Conservation (phyloP, 2,329 filamentous ascomycete genomes). For the Talaromyces atroroseus region DNA sequence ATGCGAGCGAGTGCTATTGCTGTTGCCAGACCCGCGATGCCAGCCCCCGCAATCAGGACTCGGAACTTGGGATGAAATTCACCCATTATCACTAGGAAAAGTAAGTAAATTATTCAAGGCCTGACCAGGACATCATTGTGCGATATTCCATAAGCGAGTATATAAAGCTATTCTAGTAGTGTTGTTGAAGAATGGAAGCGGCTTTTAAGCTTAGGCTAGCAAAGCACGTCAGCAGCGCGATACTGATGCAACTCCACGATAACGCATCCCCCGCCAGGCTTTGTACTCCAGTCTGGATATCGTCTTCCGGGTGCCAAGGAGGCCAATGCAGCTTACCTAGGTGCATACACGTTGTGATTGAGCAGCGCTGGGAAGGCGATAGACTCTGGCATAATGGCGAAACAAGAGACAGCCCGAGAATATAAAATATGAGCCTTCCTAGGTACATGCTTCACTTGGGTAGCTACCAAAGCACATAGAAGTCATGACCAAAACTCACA, state of each 20-base stretch:
- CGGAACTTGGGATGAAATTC: conserved; percentile 21
- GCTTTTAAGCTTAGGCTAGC: background rate
- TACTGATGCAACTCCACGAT: conserved; percentile 6
- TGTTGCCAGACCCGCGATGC: conserved; percentile 47
- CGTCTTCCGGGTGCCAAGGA: background rate
- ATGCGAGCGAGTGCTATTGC: conserved; percentile 42
- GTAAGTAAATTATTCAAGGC: conserved; percentile 2
- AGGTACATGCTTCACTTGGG: no score
- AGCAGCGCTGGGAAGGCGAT: background rate
- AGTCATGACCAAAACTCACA: background rate
- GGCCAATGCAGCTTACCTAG: background rate
- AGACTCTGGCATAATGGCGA: conserved; percentile 3
- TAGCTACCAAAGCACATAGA: no score
- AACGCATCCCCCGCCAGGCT: background rate
- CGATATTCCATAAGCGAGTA: no score
- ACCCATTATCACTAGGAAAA: conserved; percentile 16
- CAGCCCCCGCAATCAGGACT: conserved; percentile 47
- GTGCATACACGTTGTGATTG: background rate
- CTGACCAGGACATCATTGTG: no score
- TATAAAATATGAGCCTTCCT: background rate
- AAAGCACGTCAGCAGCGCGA: conserved; percentile 16
- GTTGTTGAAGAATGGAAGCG: conserved; percentile 4
- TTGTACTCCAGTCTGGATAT: no score
- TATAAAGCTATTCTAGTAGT: no score
- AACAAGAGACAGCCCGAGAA: background rate